A percentile compares a stretch with the other conserved stretches of the same genome.
Conservation (phyloP, 768 basidiomycete genomes). For the Suillus discolor region DNA sequence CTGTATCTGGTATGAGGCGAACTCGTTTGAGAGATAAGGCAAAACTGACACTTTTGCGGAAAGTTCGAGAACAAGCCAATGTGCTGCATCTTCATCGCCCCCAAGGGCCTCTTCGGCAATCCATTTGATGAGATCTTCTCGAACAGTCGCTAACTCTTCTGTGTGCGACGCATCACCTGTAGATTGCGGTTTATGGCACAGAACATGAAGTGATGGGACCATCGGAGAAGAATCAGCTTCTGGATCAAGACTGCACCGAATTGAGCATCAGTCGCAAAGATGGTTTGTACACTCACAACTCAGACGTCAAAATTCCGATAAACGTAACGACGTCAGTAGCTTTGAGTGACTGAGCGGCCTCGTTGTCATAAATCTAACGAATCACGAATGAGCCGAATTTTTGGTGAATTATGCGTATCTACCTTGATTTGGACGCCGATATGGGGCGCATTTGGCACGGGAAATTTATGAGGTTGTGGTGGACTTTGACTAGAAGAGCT, state of each 20-base stretch:
- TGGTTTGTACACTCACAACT: slow-evolving; percentile 49
- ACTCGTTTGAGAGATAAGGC: slow-evolving; percentile 6
- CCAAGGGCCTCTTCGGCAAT: slow-evolving; percentile 70
- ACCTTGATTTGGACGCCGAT: slow-evolving; percentile 79
- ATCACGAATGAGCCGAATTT: slow-evolving; percentile 7
- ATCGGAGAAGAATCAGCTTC: slow-evolving; percentile 39
- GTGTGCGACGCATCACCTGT: slow-evolving; percentile 2
- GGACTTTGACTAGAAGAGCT: slow-evolving; percentile 28
- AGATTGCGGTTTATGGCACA: slow-evolving; percentile 41
- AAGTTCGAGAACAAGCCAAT: slow-evolving; percentile 69
- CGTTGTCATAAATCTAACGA: slow-evolving; percentile 58
- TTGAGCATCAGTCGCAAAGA: slow-evolving; percentile 8
- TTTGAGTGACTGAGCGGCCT: slow-evolving; percentile 48
- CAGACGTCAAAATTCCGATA: slow-evolving; percentile 71
- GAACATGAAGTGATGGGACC: slow-evolving; percentile 71
- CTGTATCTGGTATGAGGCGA: slow-evolving; percentile 36
- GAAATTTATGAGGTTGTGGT: slow-evolving; percentile 63
- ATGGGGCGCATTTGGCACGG: slow-evolving; percentile 53
- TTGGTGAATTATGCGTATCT: neutral
- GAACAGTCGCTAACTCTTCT: slow-evolving; percentile 18
- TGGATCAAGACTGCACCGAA: slow-evolving; percentile 35
- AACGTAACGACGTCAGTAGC: slow-evolving; percentile 68
- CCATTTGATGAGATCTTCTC: slow-evolving; percentile 68
- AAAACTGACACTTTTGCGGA: slow-evolving; percentile 64
- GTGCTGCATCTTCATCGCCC: slow-evolving; percentile 68